phyloP scores from a whole-genome alignment of 2,329 filamentous ascomycete genomes.

The Acarospora socialis region DNA sequence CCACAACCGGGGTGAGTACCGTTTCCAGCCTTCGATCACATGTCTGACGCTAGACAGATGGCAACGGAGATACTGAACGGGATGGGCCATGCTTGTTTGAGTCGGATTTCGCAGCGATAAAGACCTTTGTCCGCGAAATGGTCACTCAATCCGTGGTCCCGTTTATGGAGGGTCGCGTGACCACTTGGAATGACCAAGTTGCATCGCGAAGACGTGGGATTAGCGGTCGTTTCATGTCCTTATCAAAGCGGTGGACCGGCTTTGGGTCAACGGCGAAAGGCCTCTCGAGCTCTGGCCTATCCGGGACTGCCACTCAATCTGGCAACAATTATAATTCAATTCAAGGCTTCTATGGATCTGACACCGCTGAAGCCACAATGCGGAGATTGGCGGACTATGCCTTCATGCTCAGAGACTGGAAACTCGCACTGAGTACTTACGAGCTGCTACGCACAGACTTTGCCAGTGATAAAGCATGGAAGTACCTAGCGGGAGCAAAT shows the following conservation, averaged over 20 bases:
- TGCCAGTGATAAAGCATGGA: slow-evolving; percentile 92
- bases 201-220: slow-evolving; percentile 79
- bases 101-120: slow-evolving; percentile 77
- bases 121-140: slow-evolving; percentile 83
- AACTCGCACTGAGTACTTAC: slow-evolving; percentile 80
- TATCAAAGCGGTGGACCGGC: slow-evolving; percentile 78
- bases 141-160: slow-evolving; percentile 89
- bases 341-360: slow-evolving; percentile 69
- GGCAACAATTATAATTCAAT: slow-evolving; percentile 62
- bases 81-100: slow-evolving; percentile 73
- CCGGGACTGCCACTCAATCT: slow-evolving; percentile 19
- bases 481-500: slow-evolving; percentile 80
- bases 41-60: slow-evolving; percentile 29
- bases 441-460: slow-evolving; percentile 82
- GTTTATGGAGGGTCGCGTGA: slow-evolving; percentile 85
- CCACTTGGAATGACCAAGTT: slow-evolving; percentile 94
- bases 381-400: slow-evolving; percentile 87
- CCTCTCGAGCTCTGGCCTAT: slow-evolving; percentile 25
- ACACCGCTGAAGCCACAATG: slow-evolving; percentile 78
- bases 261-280: slow-evolving; percentile 56
- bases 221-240: slow-evolving; percentile 81
- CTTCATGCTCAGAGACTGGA: slow-evolving; percentile 95
- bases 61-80: slow-evolving; percentile 56
- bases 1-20: slow-evolving; percentile 40
- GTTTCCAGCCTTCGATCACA: neutral